Percentiles rank a stretch among this genome's conserved stretches.
These are phyloP conservation scores for Sophora flavescens DNA, from an alignment of 306 rosid genomes.

Conservation along the genomic window DNA sequence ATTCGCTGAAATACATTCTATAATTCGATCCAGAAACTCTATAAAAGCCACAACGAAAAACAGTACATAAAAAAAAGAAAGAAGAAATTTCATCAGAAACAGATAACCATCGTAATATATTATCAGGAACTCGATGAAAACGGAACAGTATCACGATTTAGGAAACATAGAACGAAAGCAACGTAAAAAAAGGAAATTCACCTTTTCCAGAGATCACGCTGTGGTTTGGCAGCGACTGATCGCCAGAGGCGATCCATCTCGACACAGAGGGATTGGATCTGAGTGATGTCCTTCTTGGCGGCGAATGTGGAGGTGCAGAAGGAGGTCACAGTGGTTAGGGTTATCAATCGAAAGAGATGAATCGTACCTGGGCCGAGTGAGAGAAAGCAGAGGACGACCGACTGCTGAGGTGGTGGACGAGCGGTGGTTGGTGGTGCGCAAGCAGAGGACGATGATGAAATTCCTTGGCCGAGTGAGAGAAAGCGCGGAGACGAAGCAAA, in stretches of 20 bases:
- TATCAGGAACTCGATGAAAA: neutral
- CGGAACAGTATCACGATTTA: neutral
- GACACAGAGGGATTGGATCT: slow-evolving; percentile 82
- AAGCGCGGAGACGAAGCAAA: no score
- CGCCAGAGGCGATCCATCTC: slow-evolving; percentile 91
- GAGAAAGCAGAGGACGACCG: no score
- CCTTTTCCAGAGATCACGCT: slow-evolving; percentile 96
- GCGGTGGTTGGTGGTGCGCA: no score
- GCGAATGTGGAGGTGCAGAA: no score
- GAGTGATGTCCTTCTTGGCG: slow-evolving; percentile 65
- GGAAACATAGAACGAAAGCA: neutral
- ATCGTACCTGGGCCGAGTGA: no score
- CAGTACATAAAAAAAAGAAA: neutral
- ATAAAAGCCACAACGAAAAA: neutral
- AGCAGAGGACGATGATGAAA: no score
- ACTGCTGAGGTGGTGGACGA: no score
- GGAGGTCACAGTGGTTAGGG: no score
- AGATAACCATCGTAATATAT: neutral
- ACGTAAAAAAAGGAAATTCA: slow-evolving; percentile 1
- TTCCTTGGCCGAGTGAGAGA: no score
- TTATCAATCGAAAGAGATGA: no score
- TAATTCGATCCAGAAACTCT: no score
- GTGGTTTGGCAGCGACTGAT: slow-evolving; percentile 71
- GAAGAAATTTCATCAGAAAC: neutral
- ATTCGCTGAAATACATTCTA: neutral